Percentiles rank a stretch among this genome's conserved stretches.
Evolutionary conservation across 176 grass and related monocot species (phyloP).

Genomic region (Typha latifolia): DNA sequence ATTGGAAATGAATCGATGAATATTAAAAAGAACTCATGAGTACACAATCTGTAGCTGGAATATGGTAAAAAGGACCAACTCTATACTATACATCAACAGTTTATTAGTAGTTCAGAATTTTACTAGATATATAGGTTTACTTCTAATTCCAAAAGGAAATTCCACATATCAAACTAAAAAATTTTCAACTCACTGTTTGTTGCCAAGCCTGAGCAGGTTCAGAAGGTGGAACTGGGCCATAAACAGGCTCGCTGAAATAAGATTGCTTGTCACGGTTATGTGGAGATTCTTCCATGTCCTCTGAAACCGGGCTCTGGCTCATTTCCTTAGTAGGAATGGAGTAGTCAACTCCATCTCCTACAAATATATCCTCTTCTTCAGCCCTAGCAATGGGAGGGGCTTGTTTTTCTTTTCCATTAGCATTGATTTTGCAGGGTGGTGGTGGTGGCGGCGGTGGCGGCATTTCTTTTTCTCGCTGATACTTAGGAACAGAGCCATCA

Average conservation of each 20-base stretch:
- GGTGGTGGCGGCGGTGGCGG: constrained; percentile 19
- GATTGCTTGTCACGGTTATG: constrained; percentile 46
- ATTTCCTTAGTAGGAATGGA: constrained; percentile 72
- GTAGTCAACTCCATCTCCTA: constrained; percentile 85
- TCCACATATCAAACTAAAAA: constrained; percentile 14
- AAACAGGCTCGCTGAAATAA: constrained; percentile 81
- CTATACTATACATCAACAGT: not conserved
- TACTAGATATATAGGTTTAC: not conserved
- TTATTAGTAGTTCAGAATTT: not conserved
- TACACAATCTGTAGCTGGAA: not conserved
- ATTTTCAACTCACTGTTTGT: constrained; percentile 56
- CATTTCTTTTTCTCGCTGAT: constrained; percentile 50
- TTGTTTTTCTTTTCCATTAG: constrained; percentile 43
- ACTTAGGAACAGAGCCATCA: constrained; percentile 38
- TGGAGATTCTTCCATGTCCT: constrained; percentile 84
- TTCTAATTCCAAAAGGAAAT: not conserved
- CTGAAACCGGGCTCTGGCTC: constrained; percentile 67
- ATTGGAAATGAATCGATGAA: not conserved
- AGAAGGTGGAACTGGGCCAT: constrained; percentile 78
- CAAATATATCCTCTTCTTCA: constrained; percentile 79
- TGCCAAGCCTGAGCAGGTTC: constrained; percentile 66
- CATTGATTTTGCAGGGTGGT: constrained; percentile 31
- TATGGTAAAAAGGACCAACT: not conserved
- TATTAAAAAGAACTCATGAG: not conserved
- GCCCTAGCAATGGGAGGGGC: constrained; percentile 33